phyloP scores from a whole-genome alignment of 345 rosid genomes.

The Erucastrum elatum region DNA sequence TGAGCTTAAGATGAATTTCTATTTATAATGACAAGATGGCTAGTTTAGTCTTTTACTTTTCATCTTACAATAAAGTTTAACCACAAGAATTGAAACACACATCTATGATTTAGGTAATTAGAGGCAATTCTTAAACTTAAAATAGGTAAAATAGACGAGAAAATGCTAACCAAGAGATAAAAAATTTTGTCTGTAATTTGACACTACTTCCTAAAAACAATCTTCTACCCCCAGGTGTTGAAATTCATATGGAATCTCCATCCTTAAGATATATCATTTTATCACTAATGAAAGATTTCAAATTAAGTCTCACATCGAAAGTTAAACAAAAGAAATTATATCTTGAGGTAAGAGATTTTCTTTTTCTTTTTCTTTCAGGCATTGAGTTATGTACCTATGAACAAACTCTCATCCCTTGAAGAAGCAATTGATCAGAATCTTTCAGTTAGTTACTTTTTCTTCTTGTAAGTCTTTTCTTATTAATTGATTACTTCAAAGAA shows the following conservation, averaged over 20 bases:
- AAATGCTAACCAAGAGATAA: not conserved
- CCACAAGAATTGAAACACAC: not conserved
- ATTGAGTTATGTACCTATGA: too few species aligned
- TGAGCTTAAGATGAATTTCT: conserved; percentile 2
- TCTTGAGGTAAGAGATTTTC: too few species aligned
- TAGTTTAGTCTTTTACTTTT: not conserved
- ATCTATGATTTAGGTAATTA: not conserved
- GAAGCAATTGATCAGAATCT: too few species aligned
- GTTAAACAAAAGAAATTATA: too few species aligned
- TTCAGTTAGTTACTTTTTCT: too few species aligned
- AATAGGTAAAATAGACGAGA: not conserved
- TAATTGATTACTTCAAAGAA: too few species aligned
- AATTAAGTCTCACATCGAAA: too few species aligned
- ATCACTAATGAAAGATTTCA: not conserved
- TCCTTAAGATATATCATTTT: not conserved
- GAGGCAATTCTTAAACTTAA: not conserved
- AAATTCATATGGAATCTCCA: not conserved
- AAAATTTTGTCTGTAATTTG: not conserved
- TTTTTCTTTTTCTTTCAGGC: too few species aligned
- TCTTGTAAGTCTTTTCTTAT: too few species aligned
- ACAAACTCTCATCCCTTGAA: too few species aligned
- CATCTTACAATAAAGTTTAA: not conserved
- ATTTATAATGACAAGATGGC: not conserved
- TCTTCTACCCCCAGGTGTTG: not conserved
- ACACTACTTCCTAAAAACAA: not conserved